Conservation (phyloP, 164 flowering plant species). For the Tetracentron sinense region DNA sequence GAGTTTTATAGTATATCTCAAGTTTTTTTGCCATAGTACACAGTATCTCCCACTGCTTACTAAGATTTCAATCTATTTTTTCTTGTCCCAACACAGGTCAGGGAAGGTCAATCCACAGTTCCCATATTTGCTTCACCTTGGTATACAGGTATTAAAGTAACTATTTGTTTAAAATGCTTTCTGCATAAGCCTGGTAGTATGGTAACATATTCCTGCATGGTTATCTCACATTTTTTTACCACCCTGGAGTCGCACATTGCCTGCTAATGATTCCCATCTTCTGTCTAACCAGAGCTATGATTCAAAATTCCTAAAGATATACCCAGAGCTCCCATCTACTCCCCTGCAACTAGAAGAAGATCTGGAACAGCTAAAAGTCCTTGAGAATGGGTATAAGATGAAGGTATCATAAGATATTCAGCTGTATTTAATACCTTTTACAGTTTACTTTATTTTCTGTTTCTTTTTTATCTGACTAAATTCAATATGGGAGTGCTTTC, state of each 20-base stretch:
- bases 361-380: constrained; percentile 93
- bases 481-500: background rate
- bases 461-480: background rate
- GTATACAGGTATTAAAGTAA: constrained; percentile 69
- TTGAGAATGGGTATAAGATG: constrained; percentile 97
- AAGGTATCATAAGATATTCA: constrained; percentile 44
- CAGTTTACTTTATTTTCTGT: constrained; percentile 1
- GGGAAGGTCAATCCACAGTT: constrained; percentile 75
- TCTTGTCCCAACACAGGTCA: constrained; percentile 41
- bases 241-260: background rate
- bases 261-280: constrained; percentile 6
- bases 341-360: constrained; percentile 97
- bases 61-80: constrained; percentile 6
- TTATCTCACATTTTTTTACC: background rate
- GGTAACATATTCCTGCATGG: background rate
- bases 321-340: constrained; percentile 79
- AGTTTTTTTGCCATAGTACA: constrained; percentile 1
- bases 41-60: background rate
- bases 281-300: constrained; percentile 66
- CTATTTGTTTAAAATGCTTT: background rate
- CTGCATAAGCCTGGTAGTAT: background rate
- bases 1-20: constrained; percentile 13
- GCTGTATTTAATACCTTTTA: background rate
- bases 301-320: constrained; percentile 73
- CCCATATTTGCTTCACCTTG: constrained; percentile 92